A percentile compares a stretch with the other conserved stretches of the same genome.
Evolutionary conservation across 352 stramenopile species (phyloP).

Genomic region (Globisporangium barbulae): DNA sequence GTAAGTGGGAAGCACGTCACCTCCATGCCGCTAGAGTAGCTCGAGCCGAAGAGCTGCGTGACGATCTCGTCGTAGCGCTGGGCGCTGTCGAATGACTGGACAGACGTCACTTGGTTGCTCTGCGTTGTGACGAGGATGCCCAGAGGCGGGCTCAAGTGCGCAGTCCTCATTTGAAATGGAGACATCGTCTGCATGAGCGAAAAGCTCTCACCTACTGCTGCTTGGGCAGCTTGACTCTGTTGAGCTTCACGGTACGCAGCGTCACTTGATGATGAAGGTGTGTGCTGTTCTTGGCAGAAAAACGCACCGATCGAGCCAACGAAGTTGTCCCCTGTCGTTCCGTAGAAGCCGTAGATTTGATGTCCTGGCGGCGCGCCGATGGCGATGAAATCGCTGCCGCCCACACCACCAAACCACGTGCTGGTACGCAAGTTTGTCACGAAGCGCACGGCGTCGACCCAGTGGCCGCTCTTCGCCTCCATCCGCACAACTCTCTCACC

Average conservation of each 20-base stretch:
- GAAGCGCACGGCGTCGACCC: conserved; percentile 50
- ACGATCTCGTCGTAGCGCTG: conserved; percentile 28
- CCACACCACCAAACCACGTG: conserved; percentile 44
- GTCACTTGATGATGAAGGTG: background rate
- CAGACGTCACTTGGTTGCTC: conserved; percentile 13
- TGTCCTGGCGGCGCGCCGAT: conserved; percentile 28
- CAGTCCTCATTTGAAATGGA: background rate
- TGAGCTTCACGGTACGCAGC: background rate
- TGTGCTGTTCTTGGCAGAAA: conserved; percentile 13
- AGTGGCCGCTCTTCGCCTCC: conserved; percentile 44
- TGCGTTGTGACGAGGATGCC: conserved; percentile 26
- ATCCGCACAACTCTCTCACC: conserved; percentile 38
- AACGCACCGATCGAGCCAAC: conserved; percentile 35
- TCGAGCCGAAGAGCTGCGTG: conserved; percentile 24
- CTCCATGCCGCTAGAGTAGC: conserved; percentile 20
- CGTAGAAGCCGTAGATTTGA: conserved; percentile 40
- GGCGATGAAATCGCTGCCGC: conserved; percentile 20
- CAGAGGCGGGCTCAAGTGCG: background rate
- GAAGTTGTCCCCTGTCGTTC: conserved; percentile 29
- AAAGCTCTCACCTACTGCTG: conserved; percentile 3
- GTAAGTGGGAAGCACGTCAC: conserved; percentile 34
- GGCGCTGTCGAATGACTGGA: conserved; percentile 32
- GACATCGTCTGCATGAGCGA: conserved; percentile 6
- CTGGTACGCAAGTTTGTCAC: conserved; percentile 39
- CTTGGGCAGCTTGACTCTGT: background rate